Evolutionary conservation across 306 rosid species (phyloP), one percentile per base, ranked within the genome.

Genomic region (Quercus dentata): DNA sequence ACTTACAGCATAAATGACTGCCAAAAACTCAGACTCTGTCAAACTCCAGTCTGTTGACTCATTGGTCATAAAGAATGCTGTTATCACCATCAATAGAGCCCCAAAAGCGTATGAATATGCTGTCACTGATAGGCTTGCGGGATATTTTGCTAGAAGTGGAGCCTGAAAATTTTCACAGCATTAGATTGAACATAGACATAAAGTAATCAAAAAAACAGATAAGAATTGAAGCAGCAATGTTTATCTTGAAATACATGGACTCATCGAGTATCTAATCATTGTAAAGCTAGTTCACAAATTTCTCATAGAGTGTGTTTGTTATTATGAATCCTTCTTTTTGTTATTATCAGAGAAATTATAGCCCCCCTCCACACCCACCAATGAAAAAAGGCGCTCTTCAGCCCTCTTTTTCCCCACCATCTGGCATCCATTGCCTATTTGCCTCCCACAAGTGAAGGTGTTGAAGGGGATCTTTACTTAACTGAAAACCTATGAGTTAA

Each of bases 1-100:
- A 86, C 94, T 88, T 85, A 92, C 99, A 75, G 92, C 98, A 78
- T 95, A 95, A 61, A 91, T 74, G 78, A 92, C 98, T 15, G 99
- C 97, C 33, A 95, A 65, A 69, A 88, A 46, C 88, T 95, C 97
- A 5, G 99, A 89, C 31, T 28, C 20, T 9, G 91, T 91, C 89
- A 95, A 85, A 59, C 75, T 91, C 99, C 99, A 95, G 73, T 83
- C 84, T 10, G 89, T 90, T 71, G 96, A 83, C 56, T 87, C 90
- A 15, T 58, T 78, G 73, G 90, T 88, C 86, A 86, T 77, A 62
- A 91, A 80, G 61, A 91, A 56, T 14, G 99, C 88, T 33, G 94
- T 85, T 64, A 71, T 79, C 89, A 92, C 91, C 94, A 95, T 87
- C 80, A 89, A 56, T 30, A 74, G 19, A 78, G 89, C 90, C 83